Evolutionary conservation across 495 filamentous ascomycete species (phyloP), one percentile per base, ranked within the genome.

Genomic region (Neurospora sp.): DNA sequence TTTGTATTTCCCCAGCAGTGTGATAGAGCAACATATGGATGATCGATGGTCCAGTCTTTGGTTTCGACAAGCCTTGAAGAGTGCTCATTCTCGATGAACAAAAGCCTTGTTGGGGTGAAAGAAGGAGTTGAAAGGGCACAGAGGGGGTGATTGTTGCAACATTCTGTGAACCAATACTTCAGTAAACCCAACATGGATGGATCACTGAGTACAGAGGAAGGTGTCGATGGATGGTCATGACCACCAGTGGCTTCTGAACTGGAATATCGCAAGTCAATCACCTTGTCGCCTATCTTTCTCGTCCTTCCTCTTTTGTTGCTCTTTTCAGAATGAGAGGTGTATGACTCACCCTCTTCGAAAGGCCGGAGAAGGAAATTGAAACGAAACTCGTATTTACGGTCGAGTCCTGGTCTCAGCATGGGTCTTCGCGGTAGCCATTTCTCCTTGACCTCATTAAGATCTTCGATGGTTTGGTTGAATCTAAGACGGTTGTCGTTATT

Each of bases 251-350:
- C 20, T 53, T 22, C 20, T 53, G 45, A 0, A 3, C 12, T 12
- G 8, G 8, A 40, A 40, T 40, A 10, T 40, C 8, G 5, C 8
- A 6, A 53, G 9, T 53, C 20, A 53, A 22, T 22, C 20, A 5
- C 8, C 6, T 22, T 22, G 45, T 22, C 45, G 0, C 5, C 10
- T 0, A 4, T 12, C 10, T 22, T 22, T 3, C n/a, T 22, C 3
- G 12, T 1, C 1, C 9, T 20, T 22, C 1, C n/a, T 12, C 0
- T 2, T 22, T 22, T 0, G 2, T 45, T 45, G 7, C 2, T 45
- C 17, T 48, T 22, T 4, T 22, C 8, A 1, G 14, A 8, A 22
- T 8, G 8, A 20, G 22, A 3, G 45, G 9, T 3, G 0, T 10
- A 48, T 1, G 1, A 48, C 45, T 48, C 4, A 48, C n/a, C n/a